A percentile compares a stretch with the other conserved stretches of the same genome.
Conservation (phyloP, 2,329 filamentous ascomycete species). For the Berkeleyomyces basicola region DNA sequence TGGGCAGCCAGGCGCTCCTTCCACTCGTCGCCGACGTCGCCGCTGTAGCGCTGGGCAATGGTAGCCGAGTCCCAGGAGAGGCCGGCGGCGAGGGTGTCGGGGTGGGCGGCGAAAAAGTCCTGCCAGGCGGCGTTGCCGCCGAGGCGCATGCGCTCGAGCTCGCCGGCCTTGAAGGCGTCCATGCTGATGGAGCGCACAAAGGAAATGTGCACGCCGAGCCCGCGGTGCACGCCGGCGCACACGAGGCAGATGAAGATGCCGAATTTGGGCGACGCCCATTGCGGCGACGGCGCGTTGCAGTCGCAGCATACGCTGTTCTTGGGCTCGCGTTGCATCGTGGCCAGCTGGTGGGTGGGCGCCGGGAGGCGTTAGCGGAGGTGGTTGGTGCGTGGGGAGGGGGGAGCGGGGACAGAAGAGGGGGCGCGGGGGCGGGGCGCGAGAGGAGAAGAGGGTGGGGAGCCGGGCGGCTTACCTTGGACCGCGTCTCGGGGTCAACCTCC, state of each 20-base stretch:
- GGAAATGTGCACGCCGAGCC: constrained; percentile 92
- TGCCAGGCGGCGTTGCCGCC: constrained; percentile 84
- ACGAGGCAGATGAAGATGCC: constrained; percentile 97
- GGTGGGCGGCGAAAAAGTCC: constrained; percentile 64
- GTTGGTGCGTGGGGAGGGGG: neutral
- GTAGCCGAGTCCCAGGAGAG: constrained; percentile 71
- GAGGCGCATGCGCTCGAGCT: constrained; percentile 84
- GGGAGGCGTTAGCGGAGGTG: neutral
- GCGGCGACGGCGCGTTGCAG: constrained; percentile 85
- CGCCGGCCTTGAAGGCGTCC: constrained; percentile 89
- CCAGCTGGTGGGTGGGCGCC: constrained; percentile 40
- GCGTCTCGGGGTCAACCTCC: constrained; percentile 96
- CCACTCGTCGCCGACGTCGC: constrained; percentile 84
- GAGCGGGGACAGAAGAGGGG: neutral
- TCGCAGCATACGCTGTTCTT: constrained; percentile 87
- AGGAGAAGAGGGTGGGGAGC: neutral
- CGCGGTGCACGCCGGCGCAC: constrained; percentile 87
- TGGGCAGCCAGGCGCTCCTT: constrained; percentile 79
- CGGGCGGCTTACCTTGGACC: constrained; percentile 56
- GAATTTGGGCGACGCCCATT: constrained; percentile 97
- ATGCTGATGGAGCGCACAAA: constrained; percentile 96
- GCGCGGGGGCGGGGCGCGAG: neutral
- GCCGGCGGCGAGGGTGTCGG: constrained; percentile 48
- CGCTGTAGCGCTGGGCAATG: constrained; percentile 78
- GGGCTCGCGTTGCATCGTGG: constrained; percentile 77